These are phyloP conservation scores for Cryptosporidium ryanae DNA, from an alignment of 169 alveolate species.

Conservation along the genomic window DNA sequence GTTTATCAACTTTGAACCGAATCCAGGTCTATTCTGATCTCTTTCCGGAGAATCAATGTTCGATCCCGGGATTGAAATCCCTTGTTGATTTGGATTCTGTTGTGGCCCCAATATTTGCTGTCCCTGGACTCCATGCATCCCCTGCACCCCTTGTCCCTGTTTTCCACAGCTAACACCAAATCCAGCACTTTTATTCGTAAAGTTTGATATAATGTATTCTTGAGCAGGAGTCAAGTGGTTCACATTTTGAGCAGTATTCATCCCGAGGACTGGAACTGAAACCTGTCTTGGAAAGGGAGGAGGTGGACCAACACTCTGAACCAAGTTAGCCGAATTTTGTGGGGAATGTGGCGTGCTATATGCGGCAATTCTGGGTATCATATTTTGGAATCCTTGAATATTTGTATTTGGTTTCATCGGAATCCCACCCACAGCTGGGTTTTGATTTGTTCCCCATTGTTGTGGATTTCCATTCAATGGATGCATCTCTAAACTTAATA, in stretches of 20 bases:
- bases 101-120: slow-evolving; percentile 7
- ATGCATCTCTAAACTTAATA: slow-evolving; percentile 5
- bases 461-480: slow-evolving; percentile 30
- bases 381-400: slow-evolving; percentile 29
- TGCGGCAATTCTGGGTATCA: slow-evolving; percentile 29
- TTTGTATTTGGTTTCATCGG: slow-evolving; percentile 29
- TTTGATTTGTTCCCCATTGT: slow-evolving; percentile 33
- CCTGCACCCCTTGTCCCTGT: no score
- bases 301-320: slow-evolving; percentile 1
- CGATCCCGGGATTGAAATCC: neutral
- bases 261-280: slow-evolving; percentile 17
- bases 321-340: slow-evolving; percentile 33
- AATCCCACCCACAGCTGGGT: slow-evolving; percentile 18
- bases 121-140: neutral
- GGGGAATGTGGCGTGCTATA: slow-evolving; percentile 67
- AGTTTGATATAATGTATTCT: slow-evolving; percentile 39
- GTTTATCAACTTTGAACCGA: slow-evolving; percentile 26
- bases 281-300: slow-evolving; percentile 50
- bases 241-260: neutral
- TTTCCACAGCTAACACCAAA: no score
- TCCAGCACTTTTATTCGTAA: slow-evolving; percentile 6
- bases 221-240: slow-evolving; percentile 40
- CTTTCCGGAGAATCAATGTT: slow-evolving; percentile 53
- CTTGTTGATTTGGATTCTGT: neutral
- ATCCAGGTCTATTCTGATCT: slow-evolving; percentile 27